Base-by-base conservation (phyloP, 202 grass and related monocot species). In the Zoysia matrella region DNA sequence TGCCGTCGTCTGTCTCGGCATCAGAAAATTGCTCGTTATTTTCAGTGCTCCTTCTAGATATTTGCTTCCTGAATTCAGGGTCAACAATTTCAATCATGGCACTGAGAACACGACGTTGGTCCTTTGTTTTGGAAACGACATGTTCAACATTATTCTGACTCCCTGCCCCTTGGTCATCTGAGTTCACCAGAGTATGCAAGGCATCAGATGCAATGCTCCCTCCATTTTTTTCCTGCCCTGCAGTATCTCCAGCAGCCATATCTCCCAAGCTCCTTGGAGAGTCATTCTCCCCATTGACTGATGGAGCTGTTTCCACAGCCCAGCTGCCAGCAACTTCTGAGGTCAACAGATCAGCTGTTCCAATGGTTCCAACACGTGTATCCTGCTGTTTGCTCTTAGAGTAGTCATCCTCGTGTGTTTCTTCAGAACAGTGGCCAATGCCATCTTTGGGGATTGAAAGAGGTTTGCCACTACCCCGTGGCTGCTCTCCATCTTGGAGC, bases 1-100 rank as follows among this genome's bases (percentile, higher is more conserved):
- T 85, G 49, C 81, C 88, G 80, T 91, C 91, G 43, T 87, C 81
- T 3, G 87, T 92, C 84, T 94, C 92, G 0, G 81, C 89, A 53
- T 92, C 92, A 86, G 92, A 94, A 79, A 84, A 66, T 16, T 74
- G 68, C 22, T 89, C 70, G 0, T 75, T 64, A 47, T 89, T 91
- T 55, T 58, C 72, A 44, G 61, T 30, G 44, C 76, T 73, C 78
- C 12, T 69, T 68, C 74, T 66, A 12, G 77, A 77, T 50, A 88
- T 81, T 75, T 90, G 85, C 47, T 73, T 88, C 41, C 76, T 67
- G 54, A 89, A 92, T 57, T 92, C 92, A 64, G 30, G 30, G 30
- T 36, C 30, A 36, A 36, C 30, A 36, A 36, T 36, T 36, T 36
- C 30, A 36, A 36, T 36, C 30, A 36, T 36, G 30, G 30, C 30